A percentile compares a stretch with the other conserved stretches of the same genome.
Conservation (phyloP, 331 rosid genomes). For the Telfairia occidentalis region DNA sequence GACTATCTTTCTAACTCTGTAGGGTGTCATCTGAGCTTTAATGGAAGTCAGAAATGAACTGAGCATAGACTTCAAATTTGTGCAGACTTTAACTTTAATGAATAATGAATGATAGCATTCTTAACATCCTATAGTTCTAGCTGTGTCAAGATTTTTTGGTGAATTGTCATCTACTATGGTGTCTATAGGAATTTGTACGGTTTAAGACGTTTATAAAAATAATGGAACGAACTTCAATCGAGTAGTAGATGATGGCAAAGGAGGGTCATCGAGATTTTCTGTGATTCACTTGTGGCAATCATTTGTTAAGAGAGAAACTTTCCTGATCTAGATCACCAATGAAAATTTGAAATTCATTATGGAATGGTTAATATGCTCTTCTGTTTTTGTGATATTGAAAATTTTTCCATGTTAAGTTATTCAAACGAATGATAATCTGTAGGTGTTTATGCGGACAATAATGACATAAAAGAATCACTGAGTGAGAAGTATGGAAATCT, state of each 20-base stretch:
- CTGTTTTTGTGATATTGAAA: background rate
- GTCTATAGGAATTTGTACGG: background rate
- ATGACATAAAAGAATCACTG: conserved; percentile 39
- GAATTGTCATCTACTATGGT: background rate
- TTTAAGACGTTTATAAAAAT: background rate
- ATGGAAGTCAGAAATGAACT: background rate
- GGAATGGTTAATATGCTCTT: background rate
- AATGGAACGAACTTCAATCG: background rate
- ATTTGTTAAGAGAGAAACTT: background rate
- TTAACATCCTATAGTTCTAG: background rate
- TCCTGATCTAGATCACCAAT: background rate
- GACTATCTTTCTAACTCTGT: background rate
- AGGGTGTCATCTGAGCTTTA: background rate
- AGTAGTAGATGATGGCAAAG: background rate
- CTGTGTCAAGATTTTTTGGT: background rate
- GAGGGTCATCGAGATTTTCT: background rate
- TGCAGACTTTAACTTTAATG: background rate
- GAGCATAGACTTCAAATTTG: background rate
- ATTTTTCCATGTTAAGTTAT: background rate
- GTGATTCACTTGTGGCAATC: background rate
- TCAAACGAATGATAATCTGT: conserved; percentile 7
- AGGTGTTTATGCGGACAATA: conserved; percentile 74
- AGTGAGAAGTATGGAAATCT: conserved; percentile 50
- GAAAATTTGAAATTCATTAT: background rate
- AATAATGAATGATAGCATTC: background rate